Evolutionary conservation across 2,329 filamentous ascomycete genomes (phyloP), one percentile per base, ranked within the genome.

Genomic region (Sphaceloma murrayae): DNA sequence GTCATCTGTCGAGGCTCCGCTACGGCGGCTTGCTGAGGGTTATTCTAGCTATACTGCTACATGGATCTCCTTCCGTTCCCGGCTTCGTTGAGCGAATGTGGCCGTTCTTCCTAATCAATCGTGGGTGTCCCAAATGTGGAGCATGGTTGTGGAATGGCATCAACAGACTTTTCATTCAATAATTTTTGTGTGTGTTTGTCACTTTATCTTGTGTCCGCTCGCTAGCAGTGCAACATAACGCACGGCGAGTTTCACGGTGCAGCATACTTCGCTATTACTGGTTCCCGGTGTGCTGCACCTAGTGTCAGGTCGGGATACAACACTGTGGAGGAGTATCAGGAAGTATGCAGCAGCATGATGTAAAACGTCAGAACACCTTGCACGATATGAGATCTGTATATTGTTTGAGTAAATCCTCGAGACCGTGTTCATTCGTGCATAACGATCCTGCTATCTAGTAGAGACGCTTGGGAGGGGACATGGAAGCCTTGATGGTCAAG

Each of bases 401-500:
- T n/a, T n/a, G n/a, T n/a, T n/a, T n/a, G 3, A 13, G 14, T 27
- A 19, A 6, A 38, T 33, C n/a, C 22, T 24, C 27, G 33, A 27
- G 31, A 39, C 36, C 13, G 13, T 16, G 10, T 34, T 36, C 16
- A 19, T 40, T 18, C 22, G 21, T 22, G 17, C 24, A 9, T 27
- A 33, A 31, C 17, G 16, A 18, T 18, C 36, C 14, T 29, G 36
- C 19, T 45, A 51, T 58, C 68, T 96, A 98, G 80, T 95, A 98
- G 60, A 98, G 74, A 67, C 91, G 87, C 79, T 87, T 91, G 60
- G 91, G 91, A 59, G 91, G 91, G 71, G 86, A 94, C 91, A 98
- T 98, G 76, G 85, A 85, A 74, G 91, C 91, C 85, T 98, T 98
- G 80, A 98, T 91, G 68, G 88, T 94, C 75, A 98, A 80, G 78